Evolutionary conservation across 225 moss, liverwort and hornwort species (phyloP).

Genomic region (Lunularia cruciata): DNA sequence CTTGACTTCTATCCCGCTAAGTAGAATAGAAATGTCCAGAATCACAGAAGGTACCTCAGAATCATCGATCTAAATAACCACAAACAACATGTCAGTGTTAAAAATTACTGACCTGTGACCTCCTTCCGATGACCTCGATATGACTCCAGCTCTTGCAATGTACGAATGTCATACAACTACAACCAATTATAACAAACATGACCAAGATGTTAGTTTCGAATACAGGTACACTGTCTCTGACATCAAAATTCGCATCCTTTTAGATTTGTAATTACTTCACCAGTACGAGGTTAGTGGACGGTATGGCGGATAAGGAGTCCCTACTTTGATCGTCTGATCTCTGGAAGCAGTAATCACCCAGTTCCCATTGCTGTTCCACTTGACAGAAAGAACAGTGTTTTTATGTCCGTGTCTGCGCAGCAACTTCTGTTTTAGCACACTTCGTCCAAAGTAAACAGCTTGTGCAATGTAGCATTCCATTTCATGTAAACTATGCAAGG

Average conservation of each 20-base stretch:
- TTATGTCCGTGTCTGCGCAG: slow-evolving; percentile 88
- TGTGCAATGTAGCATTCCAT: not conserved
- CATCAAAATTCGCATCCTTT: too few species aligned
- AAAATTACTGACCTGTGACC: slow-evolving; percentile 64
- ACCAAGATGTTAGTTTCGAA: too few species aligned
- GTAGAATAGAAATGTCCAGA: too few species aligned
- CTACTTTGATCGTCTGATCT: slow-evolving; percentile 96
- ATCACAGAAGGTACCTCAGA: too few species aligned
- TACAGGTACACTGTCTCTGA: too few species aligned
- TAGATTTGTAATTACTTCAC: too few species aligned
- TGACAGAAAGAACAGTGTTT: slow-evolving; percentile 93
- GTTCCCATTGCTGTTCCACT: slow-evolving; percentile 99
- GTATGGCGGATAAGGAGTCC: not conserved
- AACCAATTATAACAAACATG: slow-evolving; percentile 7
- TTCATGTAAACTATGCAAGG: too few species aligned
- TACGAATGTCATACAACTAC: slow-evolving; percentile 96
- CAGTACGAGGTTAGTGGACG: not conserved
- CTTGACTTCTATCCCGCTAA: too few species aligned
- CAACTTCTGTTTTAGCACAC: not conserved
- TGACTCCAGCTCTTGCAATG: slow-evolving; percentile 89
- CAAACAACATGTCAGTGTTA: not conserved
- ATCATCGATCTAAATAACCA: too few species aligned
- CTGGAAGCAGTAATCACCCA: slow-evolving; percentile 97
- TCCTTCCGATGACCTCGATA: slow-evolving; percentile 98
- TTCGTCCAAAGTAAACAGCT: not conserved